Conservation (phyloP, 352 stramenopile species). For the Phytopythium vexans region DNA sequence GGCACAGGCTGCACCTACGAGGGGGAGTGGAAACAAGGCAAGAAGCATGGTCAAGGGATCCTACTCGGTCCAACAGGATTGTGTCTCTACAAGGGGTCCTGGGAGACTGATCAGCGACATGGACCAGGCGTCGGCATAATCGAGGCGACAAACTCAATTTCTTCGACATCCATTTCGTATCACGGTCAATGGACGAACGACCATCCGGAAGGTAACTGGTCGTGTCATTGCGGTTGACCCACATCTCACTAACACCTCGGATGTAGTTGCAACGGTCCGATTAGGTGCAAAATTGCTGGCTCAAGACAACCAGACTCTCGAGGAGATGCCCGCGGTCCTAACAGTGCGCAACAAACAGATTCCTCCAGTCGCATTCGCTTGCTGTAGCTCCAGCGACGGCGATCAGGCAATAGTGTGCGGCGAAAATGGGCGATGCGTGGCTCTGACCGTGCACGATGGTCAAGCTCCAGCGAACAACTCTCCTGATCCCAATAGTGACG, state of each 20-base stretch:
- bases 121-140: conserved; percentile 23
- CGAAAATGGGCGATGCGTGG: conserved; percentile 31
- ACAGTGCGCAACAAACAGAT: conserved; percentile 16
- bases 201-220: conserved; percentile 15
- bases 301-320: not conserved
- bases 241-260: not conserved
- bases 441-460: conserved; percentile 40
- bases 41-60: conserved; percentile 16
- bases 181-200: conserved; percentile 15
- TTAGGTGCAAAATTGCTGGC: conserved; percentile 2
- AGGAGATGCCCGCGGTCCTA: conserved; percentile 10
- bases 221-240: not conserved
- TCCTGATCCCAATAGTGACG: not conserved
- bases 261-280: conserved; percentile 2
- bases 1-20: conserved; percentile 22
- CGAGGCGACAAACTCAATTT: not conserved
- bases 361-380: conserved; percentile 9
- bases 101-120: conserved; percentile 25
- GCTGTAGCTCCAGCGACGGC: conserved; percentile 1
- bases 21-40: conserved; percentile 37
- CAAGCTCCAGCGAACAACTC: conserved; percentile 1
- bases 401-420: conserved; percentile 14
- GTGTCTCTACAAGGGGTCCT: conserved; percentile 43
- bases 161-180: conserved; percentile 8
- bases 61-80: conserved; percentile 9